Evolutionary conservation across 2,329 filamentous ascomycete genomes (phyloP).

Genomic region (Cryphonectria japonica): DNA sequence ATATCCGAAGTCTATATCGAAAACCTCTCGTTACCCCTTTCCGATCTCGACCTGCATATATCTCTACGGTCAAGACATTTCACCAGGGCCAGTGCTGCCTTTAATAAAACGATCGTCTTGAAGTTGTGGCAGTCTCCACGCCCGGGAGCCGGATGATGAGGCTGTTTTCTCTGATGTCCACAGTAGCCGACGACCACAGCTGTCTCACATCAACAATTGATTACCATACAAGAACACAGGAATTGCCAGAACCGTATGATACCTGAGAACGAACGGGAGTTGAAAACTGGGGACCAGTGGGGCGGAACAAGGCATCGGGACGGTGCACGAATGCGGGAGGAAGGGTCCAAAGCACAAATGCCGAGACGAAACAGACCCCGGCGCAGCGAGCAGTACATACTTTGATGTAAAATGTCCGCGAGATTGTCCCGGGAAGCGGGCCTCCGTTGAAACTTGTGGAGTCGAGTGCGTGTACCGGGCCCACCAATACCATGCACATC

Average conservation of each 20-base stretch:
- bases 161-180: slow-evolving; percentile 13
- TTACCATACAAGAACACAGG: slow-evolving; percentile 1
- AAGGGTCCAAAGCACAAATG: slow-evolving; percentile 6
- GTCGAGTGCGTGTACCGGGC: slow-evolving; percentile 1
- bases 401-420: slow-evolving; percentile 12
- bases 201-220: slow-evolving; percentile 6
- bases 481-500: not conserved
- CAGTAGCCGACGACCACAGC: not conserved
- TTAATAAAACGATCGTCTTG: not conserved
- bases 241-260: slow-evolving; percentile 23
- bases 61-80: slow-evolving; percentile 12
- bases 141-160: slow-evolving; percentile 6
- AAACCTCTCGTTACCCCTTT: not conserved
- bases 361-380: slow-evolving; percentile 28
- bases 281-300: slow-evolving; percentile 2
- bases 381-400: slow-evolving; percentile 20
- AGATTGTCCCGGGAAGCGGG: slow-evolving; percentile 19
- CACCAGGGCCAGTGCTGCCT: slow-evolving; percentile 10
- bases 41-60: slow-evolving; percentile 16
- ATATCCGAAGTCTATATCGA: not conserved
- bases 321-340: not conserved
- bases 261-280: slow-evolving; percentile 18
- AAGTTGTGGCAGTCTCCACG: not conserved
- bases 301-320: slow-evolving; percentile 4
- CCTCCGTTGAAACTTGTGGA: slow-evolving; percentile 19